These are phyloP conservation scores for Kwoniella botswanensis DNA, from an alignment of 768 basidiomycete genomes.

Conservation along the genomic window DNA sequence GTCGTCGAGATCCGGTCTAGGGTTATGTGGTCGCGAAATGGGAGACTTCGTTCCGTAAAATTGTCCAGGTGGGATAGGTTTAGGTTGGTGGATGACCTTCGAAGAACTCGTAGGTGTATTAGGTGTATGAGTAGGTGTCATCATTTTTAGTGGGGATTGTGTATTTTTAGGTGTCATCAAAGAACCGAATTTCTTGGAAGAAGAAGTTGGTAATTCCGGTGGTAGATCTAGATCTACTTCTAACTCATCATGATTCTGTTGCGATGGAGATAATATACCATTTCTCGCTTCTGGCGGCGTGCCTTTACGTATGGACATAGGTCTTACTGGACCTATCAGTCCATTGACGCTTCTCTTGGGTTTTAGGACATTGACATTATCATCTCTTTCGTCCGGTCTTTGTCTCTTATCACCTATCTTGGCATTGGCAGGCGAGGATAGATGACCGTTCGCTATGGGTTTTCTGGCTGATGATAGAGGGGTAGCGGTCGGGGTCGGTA, in stretches of 20 bases:
- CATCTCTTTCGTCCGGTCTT: slow-evolving; percentile 10
- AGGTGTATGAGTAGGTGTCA: not conserved
- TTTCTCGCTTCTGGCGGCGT: slow-evolving; percentile 1
- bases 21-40: slow-evolving; percentile 15
- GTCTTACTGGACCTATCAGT: not conserved
- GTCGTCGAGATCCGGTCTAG: not conserved
- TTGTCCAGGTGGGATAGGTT: slow-evolving; percentile 15
- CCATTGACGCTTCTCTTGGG: slow-evolving; percentile 10
- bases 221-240: slow-evolving; percentile 8
- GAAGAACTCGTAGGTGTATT: not conserved
- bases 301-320: slow-evolving; percentile 12
- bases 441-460: slow-evolving; percentile 6
- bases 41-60: slow-evolving; percentile 30
- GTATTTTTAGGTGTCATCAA: not conserved
- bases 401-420: slow-evolving; percentile 10
- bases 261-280: not conserved
- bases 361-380: not conserved
- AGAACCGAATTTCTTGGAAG: slow-evolving; percentile 17
- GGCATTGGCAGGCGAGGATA: not conserved
- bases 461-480: not conserved
- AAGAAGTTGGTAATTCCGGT: slow-evolving; percentile 6
- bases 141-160: not conserved
- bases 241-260: not conserved
- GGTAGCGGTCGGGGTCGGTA: slow-evolving; percentile 2
- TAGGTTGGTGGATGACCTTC: slow-evolving; percentile 12